Conservation (phyloP, 352 stramenopile genomes). For the Discostella stelligera region DNA sequence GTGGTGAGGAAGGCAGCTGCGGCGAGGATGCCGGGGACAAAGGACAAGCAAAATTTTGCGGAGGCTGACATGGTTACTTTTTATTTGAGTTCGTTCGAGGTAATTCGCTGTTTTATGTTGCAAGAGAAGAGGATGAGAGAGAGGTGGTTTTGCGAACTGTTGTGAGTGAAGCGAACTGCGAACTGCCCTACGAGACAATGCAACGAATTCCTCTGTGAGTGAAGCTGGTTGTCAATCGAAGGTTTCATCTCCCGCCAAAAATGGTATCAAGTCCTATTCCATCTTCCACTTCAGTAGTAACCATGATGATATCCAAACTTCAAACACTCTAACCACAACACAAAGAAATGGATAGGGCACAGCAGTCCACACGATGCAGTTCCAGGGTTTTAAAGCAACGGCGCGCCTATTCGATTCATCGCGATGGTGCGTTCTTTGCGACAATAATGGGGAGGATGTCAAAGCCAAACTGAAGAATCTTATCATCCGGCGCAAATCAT, state of each 20-base stretch:
- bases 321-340: too few species aligned
- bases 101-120: background rate
- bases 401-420: slow-evolving; percentile 2
- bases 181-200: too few species aligned
- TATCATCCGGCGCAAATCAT: background rate
- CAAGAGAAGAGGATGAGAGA: too few species aligned
- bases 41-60: background rate
- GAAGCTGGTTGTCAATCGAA: too few species aligned
- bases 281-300: too few species aligned
- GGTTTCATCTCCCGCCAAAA: too few species aligned
- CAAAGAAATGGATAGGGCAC: slow-evolving; percentile 16
- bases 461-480: background rate
- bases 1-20: slow-evolving; percentile 9
- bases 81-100: background rate
- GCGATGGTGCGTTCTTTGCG: background rate
- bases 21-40: slow-evolving; percentile 10
- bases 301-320: too few species aligned
- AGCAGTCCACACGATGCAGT: slow-evolving; percentile 19
- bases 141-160: too few species aligned
- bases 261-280: too few species aligned
- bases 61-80: background rate
- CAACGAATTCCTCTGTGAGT: too few species aligned
- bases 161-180: too few species aligned
- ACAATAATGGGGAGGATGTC: background rate
- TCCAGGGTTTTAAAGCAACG: slow-evolving; percentile 6